Evolutionary conservation across 306 rosid species (phyloP).

Genomic region (Dalbergia cultrata): DNA sequence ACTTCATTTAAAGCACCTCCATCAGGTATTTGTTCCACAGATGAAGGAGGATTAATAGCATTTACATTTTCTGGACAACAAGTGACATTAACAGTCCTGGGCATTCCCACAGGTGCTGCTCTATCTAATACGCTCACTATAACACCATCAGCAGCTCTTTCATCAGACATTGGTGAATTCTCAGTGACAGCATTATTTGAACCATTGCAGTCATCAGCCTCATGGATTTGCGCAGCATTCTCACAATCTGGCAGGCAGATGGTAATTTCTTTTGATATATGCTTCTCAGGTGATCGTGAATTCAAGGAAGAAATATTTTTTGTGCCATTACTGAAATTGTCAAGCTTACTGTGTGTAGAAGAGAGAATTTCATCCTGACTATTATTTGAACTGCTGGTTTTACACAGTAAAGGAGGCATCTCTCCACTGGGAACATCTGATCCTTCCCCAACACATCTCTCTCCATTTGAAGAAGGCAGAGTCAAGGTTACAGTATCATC

Average conservation of each 20-base stretch:
- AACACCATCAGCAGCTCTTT: constrained; percentile 34
- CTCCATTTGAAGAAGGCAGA: constrained; percentile 41
- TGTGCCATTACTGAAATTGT: background rate
- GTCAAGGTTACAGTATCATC: background rate
- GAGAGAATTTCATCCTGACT: constrained; percentile 10
- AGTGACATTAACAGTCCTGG: constrained; percentile 22
- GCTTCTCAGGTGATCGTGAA: constrained; percentile 43
- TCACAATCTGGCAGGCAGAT: constrained; percentile 21
- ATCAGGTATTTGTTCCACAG: constrained; percentile 35
- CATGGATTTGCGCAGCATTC: background rate
- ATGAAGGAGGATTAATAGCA: constrained; percentile 25
- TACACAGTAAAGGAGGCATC: constrained; percentile 1
- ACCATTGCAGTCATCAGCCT: constrained; percentile 27
- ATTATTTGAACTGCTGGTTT: constrained; percentile 18
- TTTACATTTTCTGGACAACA: constrained; percentile 37
- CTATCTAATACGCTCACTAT: constrained; percentile 33
- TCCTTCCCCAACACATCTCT: constrained; percentile 15
- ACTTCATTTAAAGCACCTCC: constrained; percentile 28
- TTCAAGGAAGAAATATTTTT: constrained; percentile 17
- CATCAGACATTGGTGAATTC: constrained; percentile 35
- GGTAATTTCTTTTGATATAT: constrained; percentile 21
- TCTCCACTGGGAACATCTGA: constrained; percentile 39
- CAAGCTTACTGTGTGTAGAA: background rate
- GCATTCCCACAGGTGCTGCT: constrained; percentile 41
- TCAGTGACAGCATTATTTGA: background rate